Evolutionary conservation across 768 basidiomycete genomes (phyloP), one percentile per base, ranked within the genome.

Genomic region (Auriscalpium orientale): DNA sequence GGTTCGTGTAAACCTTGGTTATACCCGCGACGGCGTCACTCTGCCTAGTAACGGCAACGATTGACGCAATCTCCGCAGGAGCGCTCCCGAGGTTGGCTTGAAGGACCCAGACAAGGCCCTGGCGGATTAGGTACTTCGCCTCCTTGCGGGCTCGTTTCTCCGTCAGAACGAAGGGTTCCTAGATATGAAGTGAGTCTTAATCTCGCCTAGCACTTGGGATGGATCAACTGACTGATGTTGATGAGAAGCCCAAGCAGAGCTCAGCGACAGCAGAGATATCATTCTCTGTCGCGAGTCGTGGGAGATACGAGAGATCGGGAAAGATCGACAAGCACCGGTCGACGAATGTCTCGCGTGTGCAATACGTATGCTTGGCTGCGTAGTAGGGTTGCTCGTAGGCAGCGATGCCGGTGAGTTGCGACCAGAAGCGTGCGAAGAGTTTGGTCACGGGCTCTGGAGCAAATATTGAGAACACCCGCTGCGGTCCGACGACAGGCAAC

Each of bases 1-100:
- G 72, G 48, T 75, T 71, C 0, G 89, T 90, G 64, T 73, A 85
- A 0, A 90, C 87, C 66, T 91, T 90, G 40, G 84, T 84, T 46
- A 91, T 81, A 0, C 84, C 79, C 2, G 82, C 80, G 22, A 85
- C 76, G 5, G 63, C 73, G 1, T 75, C 72, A 22, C 75, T 82
- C 56, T 81, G 80, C 11, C 89, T 74, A 8, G 87, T 87, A 33
- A 78, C 79, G 15, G 87, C 87, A 6, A 83, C 84, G 43, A 90
- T 80, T 18, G 77, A 87, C 0, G 87, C 83, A 20, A 83, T 75
- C 28, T 76, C 74, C 47, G 68, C 59, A 0, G 58, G 50, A 53
- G 46, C 63, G 8, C 64, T 64, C 13, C 45, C 61, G 45, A 53
- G 35, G 51, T 67, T 64, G n/a, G 81, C 71, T 53, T 77, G 70